Evolutionary conservation across 2,329 filamentous ascomycete genomes (phyloP), one percentile per base, ranked within the genome.

Genomic region (Albifimbria verrucaria): DNA sequence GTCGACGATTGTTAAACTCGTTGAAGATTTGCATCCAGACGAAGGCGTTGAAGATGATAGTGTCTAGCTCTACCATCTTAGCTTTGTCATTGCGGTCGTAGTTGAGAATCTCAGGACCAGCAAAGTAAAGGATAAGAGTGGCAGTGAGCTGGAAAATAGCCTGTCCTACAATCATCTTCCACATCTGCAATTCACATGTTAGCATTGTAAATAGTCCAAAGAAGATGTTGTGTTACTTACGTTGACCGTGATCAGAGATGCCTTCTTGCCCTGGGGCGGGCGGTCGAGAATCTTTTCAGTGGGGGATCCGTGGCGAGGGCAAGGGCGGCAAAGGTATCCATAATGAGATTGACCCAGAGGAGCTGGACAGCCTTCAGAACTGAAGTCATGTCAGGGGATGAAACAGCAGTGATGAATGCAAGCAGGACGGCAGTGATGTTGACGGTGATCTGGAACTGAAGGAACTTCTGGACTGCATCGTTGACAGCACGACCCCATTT

Each of bases 1-100:
- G 81, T 15, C 82, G 81, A 25, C 83, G 77, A 63, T 82, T 84
- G 68, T 87, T 87, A 71, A 85, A 80, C 66, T 85, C 78, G 66
- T 88, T 88, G 72, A 88, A 88, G 56, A 88, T 86, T 62, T 88
- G 85, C 77, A 88, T 83, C 84, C 85, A 88, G 2, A 88, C 85
- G 60, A 86, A 88, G 0, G 80, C 83, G 68, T 88, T 88, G 72
- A 88, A 88, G 46, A 88, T 79, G 53, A 87, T 74, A 1, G 84
- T 86, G 57, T 82, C 74, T 28, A 85, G 71, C 58, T 80, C 58
- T 0, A 54, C 20, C 23, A 48, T 48, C 43, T 61, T 55, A 3
- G 42, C 41, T 15, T 61, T 55, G 22, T 62, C 60, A 7, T 54
- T 55, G 42, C 59, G 39, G 25, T 55, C 52, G 60, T 86, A 64